phyloP scores from a whole-genome alignment of 2,329 filamentous ascomycete species.

The Fusarium bactridioides region DNA sequence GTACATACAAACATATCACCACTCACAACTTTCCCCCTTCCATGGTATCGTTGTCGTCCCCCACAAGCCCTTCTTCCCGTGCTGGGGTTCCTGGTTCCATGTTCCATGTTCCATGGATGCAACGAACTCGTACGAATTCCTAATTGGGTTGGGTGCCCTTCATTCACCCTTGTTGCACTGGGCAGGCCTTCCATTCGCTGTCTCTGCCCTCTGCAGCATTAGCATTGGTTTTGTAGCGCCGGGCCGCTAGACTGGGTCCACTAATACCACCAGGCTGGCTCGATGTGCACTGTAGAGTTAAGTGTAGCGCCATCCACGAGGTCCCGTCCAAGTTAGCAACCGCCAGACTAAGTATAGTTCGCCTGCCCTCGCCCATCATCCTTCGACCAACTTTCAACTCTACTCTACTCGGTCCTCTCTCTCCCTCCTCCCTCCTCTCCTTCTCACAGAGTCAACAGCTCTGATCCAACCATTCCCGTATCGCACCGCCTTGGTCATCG shows the following conservation, averaged over 20 bases:
- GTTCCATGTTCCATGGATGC: slow-evolving; percentile 7
- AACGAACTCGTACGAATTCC: slow-evolving; percentile 34
- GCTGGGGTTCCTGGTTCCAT: slow-evolving; percentile 14
- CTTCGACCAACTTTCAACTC: slow-evolving; percentile 22
- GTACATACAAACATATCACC: slow-evolving; percentile 1
- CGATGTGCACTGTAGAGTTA: slow-evolving; percentile 27
- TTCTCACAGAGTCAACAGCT: slow-evolving; percentile 1
- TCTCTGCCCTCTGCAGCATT: slow-evolving; percentile 30
- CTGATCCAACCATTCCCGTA: slow-evolving; percentile 3
- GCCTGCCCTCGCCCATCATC: slow-evolving; percentile 34
- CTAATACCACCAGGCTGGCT: slow-evolving; percentile 40
- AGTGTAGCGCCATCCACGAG: slow-evolving; percentile 26
- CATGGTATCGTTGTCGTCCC: slow-evolving; percentile 1
- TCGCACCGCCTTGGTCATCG: slow-evolving; percentile 1
- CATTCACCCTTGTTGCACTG: slow-evolving; percentile 16
- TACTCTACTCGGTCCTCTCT: background rate
- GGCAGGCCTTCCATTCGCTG: slow-evolving; percentile 32
- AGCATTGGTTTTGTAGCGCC: slow-evolving; percentile 28
- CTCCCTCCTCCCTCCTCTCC: slow-evolving; percentile 17
- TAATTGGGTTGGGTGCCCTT: slow-evolving; percentile 19
- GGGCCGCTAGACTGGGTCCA: slow-evolving; percentile 38
- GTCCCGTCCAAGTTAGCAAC: slow-evolving; percentile 33
- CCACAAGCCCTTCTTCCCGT: slow-evolving; percentile 22
- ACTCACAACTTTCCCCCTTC: slow-evolving; percentile 2
- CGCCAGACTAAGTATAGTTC: slow-evolving; percentile 37